phyloP scores from a whole-genome alignment of 2,329 filamentous ascomycete genomes.

The Didymella keratinophila region DNA sequence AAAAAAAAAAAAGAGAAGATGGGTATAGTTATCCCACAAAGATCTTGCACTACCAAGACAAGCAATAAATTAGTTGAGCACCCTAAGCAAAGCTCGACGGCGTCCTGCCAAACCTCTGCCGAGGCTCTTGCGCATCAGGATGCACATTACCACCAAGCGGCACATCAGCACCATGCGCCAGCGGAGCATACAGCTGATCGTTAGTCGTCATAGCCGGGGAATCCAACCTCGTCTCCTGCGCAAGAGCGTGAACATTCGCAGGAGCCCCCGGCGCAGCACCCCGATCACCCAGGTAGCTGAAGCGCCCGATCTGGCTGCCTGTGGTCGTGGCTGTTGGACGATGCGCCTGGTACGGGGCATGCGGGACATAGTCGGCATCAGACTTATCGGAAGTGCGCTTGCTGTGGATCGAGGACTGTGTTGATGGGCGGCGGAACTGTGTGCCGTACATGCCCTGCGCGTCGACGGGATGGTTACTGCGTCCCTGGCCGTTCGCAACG shows the following conservation, averaged over 20 bases:
- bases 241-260: constrained; percentile 14
- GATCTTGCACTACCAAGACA: background rate
- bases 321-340: constrained; percentile 19
- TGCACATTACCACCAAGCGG: constrained; percentile 26
- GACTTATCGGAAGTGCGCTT: constrained; percentile 22
- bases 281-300: constrained; percentile 27
- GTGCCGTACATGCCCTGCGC: constrained; percentile 22
- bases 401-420: constrained; percentile 8
- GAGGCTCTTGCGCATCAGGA: constrained; percentile 12
- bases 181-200: constrained; percentile 24
- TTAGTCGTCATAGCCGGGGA: constrained; percentile 28
- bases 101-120: constrained; percentile 20
- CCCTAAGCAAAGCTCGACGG: constrained; percentile 22
- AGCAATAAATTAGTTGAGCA: background rate
- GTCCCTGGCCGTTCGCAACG: constrained; percentile 24
- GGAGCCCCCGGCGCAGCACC: constrained; percentile 12
- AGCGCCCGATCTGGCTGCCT: constrained; percentile 24
- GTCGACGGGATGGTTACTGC: constrained; percentile 7
- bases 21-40: background rate
- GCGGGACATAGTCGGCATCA: background rate
- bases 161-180: constrained; percentile 25
- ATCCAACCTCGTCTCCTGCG: constrained; percentile 17
- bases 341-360: constrained; percentile 14
- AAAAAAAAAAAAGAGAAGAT: background rate
- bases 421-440: constrained; percentile 17